Percentiles rank a stretch among this genome's conserved stretches.
Evolutionary conservation across 1,284 basidiomycete species (phyloP).

Genomic region (Coniferiporia weirii): DNA sequence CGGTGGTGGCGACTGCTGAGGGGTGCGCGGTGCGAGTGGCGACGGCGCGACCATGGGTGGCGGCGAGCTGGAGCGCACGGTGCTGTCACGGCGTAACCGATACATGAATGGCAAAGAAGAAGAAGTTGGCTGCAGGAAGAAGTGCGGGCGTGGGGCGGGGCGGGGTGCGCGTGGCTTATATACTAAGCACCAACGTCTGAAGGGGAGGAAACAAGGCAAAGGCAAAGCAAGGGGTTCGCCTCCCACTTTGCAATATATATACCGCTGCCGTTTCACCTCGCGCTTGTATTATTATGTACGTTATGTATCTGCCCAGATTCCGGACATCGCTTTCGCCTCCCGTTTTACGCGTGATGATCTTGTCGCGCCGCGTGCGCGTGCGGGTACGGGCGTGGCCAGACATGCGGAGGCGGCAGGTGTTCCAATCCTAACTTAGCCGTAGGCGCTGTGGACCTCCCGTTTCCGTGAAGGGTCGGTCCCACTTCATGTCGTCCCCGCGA

Average conservation of each 20-base stretch:
- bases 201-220: background rate
- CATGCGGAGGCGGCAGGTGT: conserved; percentile 8
- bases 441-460: too few species aligned
- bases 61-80: background rate
- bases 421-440: background rate
- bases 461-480: background rate
- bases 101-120: background rate
- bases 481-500: background rate
- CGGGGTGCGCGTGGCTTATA: background rate
- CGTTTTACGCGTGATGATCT: conserved; percentile 2
- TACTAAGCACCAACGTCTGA: too few species aligned
- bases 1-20: background rate
- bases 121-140: too few species aligned
- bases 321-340: background rate
- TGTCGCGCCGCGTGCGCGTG: background rate
- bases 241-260: background rate
- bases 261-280: background rate
- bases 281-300: background rate
- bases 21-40: background rate
- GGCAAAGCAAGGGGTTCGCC: background rate
- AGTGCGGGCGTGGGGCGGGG: background rate
- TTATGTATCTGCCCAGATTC: background rate
- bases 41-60: background rate
- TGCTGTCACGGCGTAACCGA: background rate
- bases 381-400: background rate